Conservation (phyloP, 208 protist genomes). For the Trypanosoma conorhini region DNA sequence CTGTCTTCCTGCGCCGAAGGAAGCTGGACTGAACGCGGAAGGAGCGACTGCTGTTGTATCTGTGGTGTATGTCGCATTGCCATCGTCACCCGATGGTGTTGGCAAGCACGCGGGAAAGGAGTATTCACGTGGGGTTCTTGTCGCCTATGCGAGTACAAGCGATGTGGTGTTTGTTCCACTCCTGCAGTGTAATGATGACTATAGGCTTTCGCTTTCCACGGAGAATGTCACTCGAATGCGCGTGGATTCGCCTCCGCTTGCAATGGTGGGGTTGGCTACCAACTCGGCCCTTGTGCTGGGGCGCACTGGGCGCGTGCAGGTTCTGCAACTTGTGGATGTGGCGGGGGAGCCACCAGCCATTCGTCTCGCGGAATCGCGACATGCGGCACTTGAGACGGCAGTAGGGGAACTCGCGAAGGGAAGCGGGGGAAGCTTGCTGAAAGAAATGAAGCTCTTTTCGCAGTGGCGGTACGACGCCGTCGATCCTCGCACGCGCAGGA, state of each 20-base stretch:
- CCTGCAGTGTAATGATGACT: constrained; percentile 32
- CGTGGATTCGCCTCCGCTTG: constrained; percentile 40
- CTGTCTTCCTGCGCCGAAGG: constrained; percentile 29
- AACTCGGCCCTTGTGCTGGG: constrained; percentile 52
- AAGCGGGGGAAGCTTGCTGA: constrained; percentile 25
- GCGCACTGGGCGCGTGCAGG: constrained; percentile 49
- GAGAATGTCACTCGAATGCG: constrained; percentile 22
- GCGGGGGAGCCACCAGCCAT: constrained; percentile 8
- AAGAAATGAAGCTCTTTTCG: constrained; percentile 61
- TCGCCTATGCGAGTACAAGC: constrained; percentile 53
- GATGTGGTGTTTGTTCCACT: constrained; percentile 65
- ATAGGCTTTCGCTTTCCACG: constrained; percentile 37
- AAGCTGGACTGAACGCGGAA: not conserved
- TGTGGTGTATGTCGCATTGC: constrained; percentile 35
- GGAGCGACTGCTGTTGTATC: constrained; percentile 43
- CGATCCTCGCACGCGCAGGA: constrained; percentile 57
- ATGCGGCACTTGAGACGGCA: constrained; percentile 8
- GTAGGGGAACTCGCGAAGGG: constrained; percentile 1
- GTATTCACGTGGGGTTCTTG: constrained; percentile 59
- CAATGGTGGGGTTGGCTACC: constrained; percentile 43
- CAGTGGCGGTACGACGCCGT: constrained; percentile 71
- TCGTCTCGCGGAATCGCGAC: constrained; percentile 3
- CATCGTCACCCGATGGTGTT: not conserved
- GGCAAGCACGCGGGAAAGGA: constrained; percentile 13
- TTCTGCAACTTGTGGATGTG: constrained; percentile 37